A percentile compares a stretch with the other conserved stretches of the same genome.
These are phyloP conservation scores for Zychaea mexicana DNA, from an alignment of 371 early-diverging fungal genomes.

Conservation along the genomic window DNA sequence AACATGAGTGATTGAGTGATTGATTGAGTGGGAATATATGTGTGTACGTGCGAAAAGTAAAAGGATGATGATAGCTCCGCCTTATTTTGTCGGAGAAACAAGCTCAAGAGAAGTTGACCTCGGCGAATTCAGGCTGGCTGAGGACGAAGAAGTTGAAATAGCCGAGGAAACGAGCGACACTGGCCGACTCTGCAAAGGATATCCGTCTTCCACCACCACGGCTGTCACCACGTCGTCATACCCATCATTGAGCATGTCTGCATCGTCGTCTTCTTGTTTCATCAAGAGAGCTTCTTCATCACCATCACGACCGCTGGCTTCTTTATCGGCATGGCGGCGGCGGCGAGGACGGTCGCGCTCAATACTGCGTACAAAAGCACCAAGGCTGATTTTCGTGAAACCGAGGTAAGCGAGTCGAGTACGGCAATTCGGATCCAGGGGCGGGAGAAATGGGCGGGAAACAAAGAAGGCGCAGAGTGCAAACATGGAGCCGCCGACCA, in stretches of 20 bases:
- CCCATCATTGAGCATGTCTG: not conserved
- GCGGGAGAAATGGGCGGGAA: constrained; percentile 36
- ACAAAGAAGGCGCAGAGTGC: constrained; percentile 58
- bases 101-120: not conserved
- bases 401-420: constrained; percentile 45
- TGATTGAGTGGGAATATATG: not conserved
- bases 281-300: constrained; percentile 8
- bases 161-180: not conserved
- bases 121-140: not conserved
- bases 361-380: constrained; percentile 26
- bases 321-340: too few relatives aligned
- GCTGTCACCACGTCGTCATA: too few relatives aligned
- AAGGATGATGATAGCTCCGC: not conserved
- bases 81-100: constrained; percentile 2
- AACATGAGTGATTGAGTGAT: too few relatives aligned
- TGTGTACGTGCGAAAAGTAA: not conserved
- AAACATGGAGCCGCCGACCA: constrained; percentile 73
- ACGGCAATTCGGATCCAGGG: constrained; percentile 13
- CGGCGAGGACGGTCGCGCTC: constrained; percentile 18
- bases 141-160: not conserved
- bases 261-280: not conserved
- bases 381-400: constrained; percentile 21
- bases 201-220: not conserved
- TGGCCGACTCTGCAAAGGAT: not conserved
- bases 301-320: not conserved